Evolutionary conservation across 202 grass and related monocot genomes (phyloP), one percentile per base, ranked within the genome.

Genomic region (Brachypodium distachyon): DNA sequence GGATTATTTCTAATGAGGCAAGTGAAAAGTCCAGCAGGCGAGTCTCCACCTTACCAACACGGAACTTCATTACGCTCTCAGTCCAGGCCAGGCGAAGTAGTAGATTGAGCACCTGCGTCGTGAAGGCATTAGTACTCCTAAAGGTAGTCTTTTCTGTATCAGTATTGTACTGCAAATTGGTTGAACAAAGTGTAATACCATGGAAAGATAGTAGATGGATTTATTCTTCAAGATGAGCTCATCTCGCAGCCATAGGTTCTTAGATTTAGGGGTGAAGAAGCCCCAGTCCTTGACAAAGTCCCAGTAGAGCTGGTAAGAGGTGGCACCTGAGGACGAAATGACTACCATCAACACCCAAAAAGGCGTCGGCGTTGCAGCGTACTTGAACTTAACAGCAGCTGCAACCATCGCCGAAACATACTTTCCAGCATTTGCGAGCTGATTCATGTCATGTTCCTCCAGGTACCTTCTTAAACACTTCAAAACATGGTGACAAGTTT

Each of bases 281-380:
- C 94, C 94, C 94, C 94, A 97, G 34, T 97, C 94, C 79, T 74
- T 94, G 54, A 94, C 91, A 53, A 90, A 97, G 77, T 97, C 94
- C 94, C 94, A 97, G 82, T 94, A 97, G 46, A 94, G 91, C 77
- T 97, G 94, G 54, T 97, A 97, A 48, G 80, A 12, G 33, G 94
- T 97, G 49, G 94, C 91, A 4, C 78, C 88, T 3, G 56, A 80
- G 44, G 88, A 97, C 2, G 89, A 84, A 18, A 90, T 23, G 16
- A 97, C 43, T 29, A 89, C 91, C 69, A 88, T 68, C 32, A 14
- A 84, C 85, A 75, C 8, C 88, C 91, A 91, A 34, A 82, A 58
- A 3, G 86, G 69, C 37, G 94, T 97, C 0, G 82, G 84, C 33
- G 92, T 88, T 40, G 79, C 63, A 51, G 67, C 69, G 32, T 92